phyloP scores from a whole-genome alignment of 2,329 filamentous ascomycete genomes.

The Achaetomium macrosporum region DNA sequence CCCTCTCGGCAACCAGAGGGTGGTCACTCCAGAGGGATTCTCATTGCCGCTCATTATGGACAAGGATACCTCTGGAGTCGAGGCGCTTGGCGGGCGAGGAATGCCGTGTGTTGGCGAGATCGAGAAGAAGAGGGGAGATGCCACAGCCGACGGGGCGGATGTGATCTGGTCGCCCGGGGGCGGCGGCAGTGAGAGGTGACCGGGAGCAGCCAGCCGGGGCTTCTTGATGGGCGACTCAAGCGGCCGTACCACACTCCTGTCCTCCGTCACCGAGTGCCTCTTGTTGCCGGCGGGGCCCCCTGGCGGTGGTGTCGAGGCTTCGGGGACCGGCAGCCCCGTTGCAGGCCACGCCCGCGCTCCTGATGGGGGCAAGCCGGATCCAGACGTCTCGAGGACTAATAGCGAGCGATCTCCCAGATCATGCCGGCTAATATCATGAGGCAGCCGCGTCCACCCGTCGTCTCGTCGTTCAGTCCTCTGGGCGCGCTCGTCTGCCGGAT shows the following conservation, averaged over 20 bases:
- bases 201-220: constrained; percentile 41
- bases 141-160: constrained; percentile 27
- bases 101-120: constrained; percentile 34
- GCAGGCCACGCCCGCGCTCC: constrained; percentile 7
- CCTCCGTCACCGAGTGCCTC: constrained; percentile 28
- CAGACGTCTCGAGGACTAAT: constrained; percentile 18
- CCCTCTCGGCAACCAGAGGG: constrained; percentile 49
- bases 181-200: constrained; percentile 39
- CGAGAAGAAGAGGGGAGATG: constrained; percentile 50
- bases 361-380: background rate
- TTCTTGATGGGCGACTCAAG: constrained; percentile 37
- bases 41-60: constrained; percentile 45
- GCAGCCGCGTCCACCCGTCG: constrained; percentile 19
- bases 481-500: constrained; percentile 14
- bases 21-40: constrained; percentile 44
- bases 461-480: constrained; percentile 15
- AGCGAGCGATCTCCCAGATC: constrained; percentile 25
- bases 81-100: constrained; percentile 34
- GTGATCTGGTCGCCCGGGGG: constrained; percentile 17
- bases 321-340: constrained; percentile 3
- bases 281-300: constrained; percentile 22
- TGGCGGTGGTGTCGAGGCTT: constrained; percentile 10
- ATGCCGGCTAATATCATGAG: constrained; percentile 28
- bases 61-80: constrained; percentile 37
- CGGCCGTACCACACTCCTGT: constrained; percentile 11